phyloP scores from a whole-genome alignment of 2,329 filamentous ascomycete genomes.

The Lasiodiplodia sp. region DNA sequence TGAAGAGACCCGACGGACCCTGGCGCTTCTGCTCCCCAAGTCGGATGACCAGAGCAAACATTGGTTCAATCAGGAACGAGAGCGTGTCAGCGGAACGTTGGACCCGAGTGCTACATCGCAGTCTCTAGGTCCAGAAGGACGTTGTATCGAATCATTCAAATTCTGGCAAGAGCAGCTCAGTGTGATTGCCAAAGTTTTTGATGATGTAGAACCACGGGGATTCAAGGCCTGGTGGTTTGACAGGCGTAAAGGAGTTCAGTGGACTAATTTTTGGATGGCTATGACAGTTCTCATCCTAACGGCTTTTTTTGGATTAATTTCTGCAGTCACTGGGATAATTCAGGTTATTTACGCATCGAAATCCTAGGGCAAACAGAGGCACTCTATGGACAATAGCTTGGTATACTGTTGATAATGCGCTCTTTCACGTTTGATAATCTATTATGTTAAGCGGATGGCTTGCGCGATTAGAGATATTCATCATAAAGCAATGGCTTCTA shows the following conservation, averaged over 20 bases:
- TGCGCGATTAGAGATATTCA: too few species aligned
- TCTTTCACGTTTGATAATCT: too few species aligned
- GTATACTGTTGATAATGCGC: too few species aligned
- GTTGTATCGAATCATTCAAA: neutral
- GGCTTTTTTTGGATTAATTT: neutral
- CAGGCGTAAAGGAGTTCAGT: neutral
- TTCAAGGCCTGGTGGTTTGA: neutral
- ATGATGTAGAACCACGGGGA: neutral
- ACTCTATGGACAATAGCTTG: too few species aligned
- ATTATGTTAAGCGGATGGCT: too few species aligned
- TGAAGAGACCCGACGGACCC: neutral
- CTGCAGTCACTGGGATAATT: neutral
- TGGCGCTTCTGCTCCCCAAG: neutral
- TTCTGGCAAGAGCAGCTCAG: neutral
- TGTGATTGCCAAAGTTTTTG: neutral
- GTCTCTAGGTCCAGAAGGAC: neutral
- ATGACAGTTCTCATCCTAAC: neutral
- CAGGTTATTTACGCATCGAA: neutral
- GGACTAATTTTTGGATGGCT: slow-evolving; percentile 15
- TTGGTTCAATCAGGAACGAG: neutral
- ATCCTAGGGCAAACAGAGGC: too few species aligned
- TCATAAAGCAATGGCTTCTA: too few species aligned
- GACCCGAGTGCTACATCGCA: neutral
- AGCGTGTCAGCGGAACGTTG: neutral
- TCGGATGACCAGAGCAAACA: neutral